Conservation (phyloP, 768 basidiomycete genomes). For the Russula griseocarnosa region DNA sequence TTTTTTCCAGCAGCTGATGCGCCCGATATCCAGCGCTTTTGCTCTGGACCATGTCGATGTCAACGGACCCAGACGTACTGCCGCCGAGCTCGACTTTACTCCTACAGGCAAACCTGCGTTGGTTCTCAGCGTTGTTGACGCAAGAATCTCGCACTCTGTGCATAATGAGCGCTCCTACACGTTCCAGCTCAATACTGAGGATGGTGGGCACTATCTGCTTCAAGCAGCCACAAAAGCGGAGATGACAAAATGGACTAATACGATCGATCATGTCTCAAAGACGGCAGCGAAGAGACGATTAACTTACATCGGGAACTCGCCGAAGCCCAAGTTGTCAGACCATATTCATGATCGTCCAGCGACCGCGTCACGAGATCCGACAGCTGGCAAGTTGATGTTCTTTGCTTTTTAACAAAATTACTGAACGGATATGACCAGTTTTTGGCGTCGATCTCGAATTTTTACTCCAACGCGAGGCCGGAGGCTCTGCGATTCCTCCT, state of each 20-base stretch:
- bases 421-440: constrained; percentile 27
- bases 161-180: constrained; percentile 80
- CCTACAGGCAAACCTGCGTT: constrained; percentile 70
- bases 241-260: constrained; percentile 74
- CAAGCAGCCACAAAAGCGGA: constrained; percentile 70
- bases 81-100: constrained; percentile 71
- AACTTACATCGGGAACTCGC: constrained; percentile 73
- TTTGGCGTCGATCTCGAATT: constrained; percentile 76
- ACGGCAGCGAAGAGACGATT: constrained; percentile 71
- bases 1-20: constrained; percentile 79
- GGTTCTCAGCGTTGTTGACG: constrained; percentile 70
- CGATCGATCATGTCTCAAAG: constrained; percentile 65
- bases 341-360: constrained; percentile 63
- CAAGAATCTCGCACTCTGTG: constrained; percentile 63
- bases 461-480: constrained; percentile 61
- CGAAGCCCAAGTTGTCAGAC: constrained; percentile 70
- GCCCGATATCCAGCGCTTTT: constrained; percentile 86
- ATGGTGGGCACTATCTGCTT: constrained; percentile 77
- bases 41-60: constrained; percentile 54
- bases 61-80: constrained; percentile 48
- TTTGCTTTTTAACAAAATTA: constrained; percentile 37
- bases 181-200: constrained; percentile 81
- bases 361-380: constrained; percentile 63
- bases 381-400: constrained; percentile 52
- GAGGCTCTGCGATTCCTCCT: constrained; percentile 44